Percentiles rank a stretch among this genome's conserved stretches.
Conservation (phyloP, 2,329 filamentous ascomycete species). For the Ceratocystis colombiana region DNA sequence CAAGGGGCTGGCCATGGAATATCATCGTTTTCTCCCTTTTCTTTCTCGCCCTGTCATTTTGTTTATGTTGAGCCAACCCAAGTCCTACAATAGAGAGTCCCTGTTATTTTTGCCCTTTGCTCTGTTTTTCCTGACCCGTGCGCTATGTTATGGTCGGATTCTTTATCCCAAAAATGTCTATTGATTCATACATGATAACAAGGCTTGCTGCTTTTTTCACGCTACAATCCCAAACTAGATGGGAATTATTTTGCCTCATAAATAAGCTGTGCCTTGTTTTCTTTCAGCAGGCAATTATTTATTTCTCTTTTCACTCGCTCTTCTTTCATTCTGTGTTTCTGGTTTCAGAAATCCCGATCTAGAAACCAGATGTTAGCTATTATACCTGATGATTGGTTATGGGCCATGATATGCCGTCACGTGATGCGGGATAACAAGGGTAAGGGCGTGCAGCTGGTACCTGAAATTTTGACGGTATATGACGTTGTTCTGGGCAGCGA, state of each 20-base stretch:
- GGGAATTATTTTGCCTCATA: background rate
- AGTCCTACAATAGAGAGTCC: background rate
- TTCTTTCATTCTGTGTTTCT: background rate
- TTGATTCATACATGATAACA: no score
- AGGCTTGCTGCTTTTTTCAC: no score
- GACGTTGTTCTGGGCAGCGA: background rate
- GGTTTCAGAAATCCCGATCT: background rate
- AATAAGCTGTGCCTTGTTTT: background rate
- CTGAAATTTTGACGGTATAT: background rate
- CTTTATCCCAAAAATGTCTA: no score
- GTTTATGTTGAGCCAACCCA: background rate
- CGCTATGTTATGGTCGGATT: no score
- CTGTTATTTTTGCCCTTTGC: background rate
- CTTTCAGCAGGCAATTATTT: background rate
- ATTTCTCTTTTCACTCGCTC: background rate
- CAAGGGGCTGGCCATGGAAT: background rate
- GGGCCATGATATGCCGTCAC: background rate
- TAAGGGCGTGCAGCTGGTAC: conserved; percentile 13
- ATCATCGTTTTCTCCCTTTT: background rate
- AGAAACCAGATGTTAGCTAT: background rate
- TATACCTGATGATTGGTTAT: background rate
- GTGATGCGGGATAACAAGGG: background rate
- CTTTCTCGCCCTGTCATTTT: background rate
- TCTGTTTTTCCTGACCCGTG: background rate
- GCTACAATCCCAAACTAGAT: no score